Evolutionary conservation across 345 rosid genomes (phyloP).

Genomic region (Eucalyptus cloeziana): DNA sequence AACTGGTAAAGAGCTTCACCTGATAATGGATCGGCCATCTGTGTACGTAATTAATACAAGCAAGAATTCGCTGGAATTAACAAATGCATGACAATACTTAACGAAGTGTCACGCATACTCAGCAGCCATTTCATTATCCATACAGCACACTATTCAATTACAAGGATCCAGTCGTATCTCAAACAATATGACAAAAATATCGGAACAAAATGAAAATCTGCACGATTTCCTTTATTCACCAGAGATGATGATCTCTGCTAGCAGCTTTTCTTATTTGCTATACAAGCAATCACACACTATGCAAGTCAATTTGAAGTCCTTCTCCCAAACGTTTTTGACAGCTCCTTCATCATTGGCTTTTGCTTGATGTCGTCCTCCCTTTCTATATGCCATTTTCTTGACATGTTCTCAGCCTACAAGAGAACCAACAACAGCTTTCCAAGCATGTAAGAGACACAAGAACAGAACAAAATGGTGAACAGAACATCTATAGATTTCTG

Average conservation of each 20-base stretch:
- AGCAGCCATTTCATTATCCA: neutral
- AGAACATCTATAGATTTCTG: neutral
- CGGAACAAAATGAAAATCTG: neutral
- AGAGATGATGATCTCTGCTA: neutral
- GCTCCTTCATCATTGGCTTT: slow-evolving; percentile 63
- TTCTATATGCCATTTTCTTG: slow-evolving; percentile 64
- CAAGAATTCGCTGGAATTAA: neutral
- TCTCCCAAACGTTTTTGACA: slow-evolving; percentile 48
- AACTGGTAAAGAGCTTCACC: neutral
- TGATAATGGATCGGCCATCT: neutral
- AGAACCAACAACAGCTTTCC: neutral
- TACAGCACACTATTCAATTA: neutral
- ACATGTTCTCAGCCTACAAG: slow-evolving; percentile 47
- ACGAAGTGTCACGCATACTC: neutral
- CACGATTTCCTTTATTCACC: neutral
- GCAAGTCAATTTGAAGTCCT: slow-evolving; percentile 16
- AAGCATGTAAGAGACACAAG: neutral
- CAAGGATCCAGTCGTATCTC: neutral
- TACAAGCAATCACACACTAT: neutral
- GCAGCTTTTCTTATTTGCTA: neutral
- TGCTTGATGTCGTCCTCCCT: slow-evolving; percentile 35
- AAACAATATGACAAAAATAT: neutral
- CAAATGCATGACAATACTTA: neutral
- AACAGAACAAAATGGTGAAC: neutral
- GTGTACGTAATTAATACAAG: neutral